Percentiles rank a stretch among this genome's conserved stretches.
These are phyloP conservation scores for Umbilicus rupestris DNA, from an alignment of 164 flowering plant species.

Conservation along the genomic window DNA sequence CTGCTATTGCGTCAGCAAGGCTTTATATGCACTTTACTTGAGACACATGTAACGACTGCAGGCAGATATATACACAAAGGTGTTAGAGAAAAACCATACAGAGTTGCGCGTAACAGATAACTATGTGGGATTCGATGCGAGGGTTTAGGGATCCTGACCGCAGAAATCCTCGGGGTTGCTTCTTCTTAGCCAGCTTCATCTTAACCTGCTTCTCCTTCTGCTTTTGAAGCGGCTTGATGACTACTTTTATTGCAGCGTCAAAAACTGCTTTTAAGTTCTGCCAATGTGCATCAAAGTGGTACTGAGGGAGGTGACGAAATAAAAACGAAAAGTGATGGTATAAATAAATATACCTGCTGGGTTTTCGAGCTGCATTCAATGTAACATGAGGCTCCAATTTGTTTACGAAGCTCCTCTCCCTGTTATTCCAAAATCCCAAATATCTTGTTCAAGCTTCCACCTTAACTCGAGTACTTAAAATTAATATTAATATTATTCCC, in stretches of 20 bases:
- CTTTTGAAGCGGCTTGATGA: slow-evolving; percentile 81
- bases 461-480: neutral
- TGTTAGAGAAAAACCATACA: no score
- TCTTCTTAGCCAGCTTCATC: no score
- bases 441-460: neutral
- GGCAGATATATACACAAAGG: no score
- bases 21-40: no score
- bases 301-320: neutral
- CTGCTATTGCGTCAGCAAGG: no score
- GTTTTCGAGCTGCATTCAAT: slow-evolving; percentile 99
- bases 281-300: slow-evolving; percentile 6
- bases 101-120: neutral
- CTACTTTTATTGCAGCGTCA: slow-evolving; percentile 93
- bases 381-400: slow-evolving; percentile 82
- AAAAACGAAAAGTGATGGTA: neutral
- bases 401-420: slow-evolving; percentile 98
- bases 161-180: slow-evolving; percentile 52
- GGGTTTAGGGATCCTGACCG: slow-evolving; percentile 29
- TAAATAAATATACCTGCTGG: slow-evolving; percentile 51
- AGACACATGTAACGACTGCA: no score
- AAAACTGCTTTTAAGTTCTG: slow-evolving; percentile 97
- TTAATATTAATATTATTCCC: slow-evolving; percentile 1
- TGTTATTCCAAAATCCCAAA: slow-evolving; percentile 17
- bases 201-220: slow-evolving; percentile 70
- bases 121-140: neutral